Conservation (phyloP, 352 stramenopile species). For the Phytophthora melonis region DNA sequence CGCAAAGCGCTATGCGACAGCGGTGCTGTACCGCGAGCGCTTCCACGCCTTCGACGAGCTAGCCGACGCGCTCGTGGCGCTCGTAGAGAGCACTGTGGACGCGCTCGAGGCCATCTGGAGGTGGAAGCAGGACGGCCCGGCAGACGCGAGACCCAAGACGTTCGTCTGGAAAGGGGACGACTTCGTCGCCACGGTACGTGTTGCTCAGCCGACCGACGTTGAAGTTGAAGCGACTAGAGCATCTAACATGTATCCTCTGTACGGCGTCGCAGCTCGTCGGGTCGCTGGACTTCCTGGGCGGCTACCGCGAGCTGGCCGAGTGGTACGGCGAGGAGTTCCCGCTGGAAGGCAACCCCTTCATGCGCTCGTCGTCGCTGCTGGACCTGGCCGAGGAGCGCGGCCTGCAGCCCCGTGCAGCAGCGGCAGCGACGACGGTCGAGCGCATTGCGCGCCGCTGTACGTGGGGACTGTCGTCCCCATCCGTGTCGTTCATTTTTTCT, state of each 20-base stretch:
- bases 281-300: conserved; percentile 62
- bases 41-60: conserved; percentile 77
- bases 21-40: conserved; percentile 62
- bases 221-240: conserved; percentile 12
- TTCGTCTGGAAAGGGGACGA: conserved; percentile 72
- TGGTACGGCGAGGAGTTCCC: conserved; percentile 85
- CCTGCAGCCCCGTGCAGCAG: conserved; percentile 22
- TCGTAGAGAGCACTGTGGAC: conserved; percentile 42
- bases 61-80: conserved; percentile 31
- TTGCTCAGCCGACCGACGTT: conserved; percentile 11
- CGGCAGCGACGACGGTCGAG: conserved; percentile 15
- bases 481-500: background rate
- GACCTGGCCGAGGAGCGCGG: conserved; percentile 55
- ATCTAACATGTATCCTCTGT: conserved; percentile 20
- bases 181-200: conserved; percentile 51
- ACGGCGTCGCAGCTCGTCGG: conserved; percentile 41
- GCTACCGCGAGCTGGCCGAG: conserved; percentile 47
- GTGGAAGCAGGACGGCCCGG: conserved; percentile 40
- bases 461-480: background rate
- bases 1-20: conserved; percentile 43
- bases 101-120: conserved; percentile 49
- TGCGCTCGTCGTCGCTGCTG: conserved; percentile 56
- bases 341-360: conserved; percentile 73
- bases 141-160: background rate
- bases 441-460: conserved; percentile 46